A percentile compares a stretch with the other conserved stretches of the same genome.
Conservation (phyloP, 2,329 filamentous ascomycete species). For the Raffaelea arxii region DNA sequence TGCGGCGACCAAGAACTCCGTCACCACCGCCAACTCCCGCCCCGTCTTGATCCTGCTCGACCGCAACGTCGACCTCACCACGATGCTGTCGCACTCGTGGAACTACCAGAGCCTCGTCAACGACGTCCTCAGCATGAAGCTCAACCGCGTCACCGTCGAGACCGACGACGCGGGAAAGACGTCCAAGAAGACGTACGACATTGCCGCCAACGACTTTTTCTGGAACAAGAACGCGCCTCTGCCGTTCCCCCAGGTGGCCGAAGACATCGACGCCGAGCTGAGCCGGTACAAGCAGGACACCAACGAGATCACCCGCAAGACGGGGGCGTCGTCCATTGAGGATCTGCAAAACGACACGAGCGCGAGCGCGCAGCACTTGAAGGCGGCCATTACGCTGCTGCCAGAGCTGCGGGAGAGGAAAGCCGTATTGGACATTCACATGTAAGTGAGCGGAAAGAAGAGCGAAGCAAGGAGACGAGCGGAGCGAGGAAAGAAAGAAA, state of each 20-base stretch:
- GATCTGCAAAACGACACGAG: conserved; percentile 85
- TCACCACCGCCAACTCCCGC: conserved; percentile 59
- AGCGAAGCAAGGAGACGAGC: not conserved
- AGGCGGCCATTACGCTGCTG: conserved; percentile 85
- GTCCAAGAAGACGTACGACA: conserved; percentile 83
- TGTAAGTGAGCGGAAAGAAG: conserved; percentile 34
- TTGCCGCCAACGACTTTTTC: conserved; percentile 88
- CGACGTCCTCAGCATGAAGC: conserved; percentile 43
- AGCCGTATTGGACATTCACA: conserved; percentile 91
- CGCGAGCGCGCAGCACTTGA: conserved; percentile 85
- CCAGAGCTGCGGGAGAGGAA: conserved; percentile 91
- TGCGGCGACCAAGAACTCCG: conserved; percentile 51
- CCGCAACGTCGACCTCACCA: conserved; percentile 88
- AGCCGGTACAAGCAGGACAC: conserved; percentile 94
- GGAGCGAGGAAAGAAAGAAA: no score
- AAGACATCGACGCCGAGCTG: conserved; percentile 84
- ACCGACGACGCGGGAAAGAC: conserved; percentile 66
- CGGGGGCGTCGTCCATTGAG: conserved; percentile 83
- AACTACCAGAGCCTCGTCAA: conserved; percentile 75
- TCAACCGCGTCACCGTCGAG: conserved; percentile 87
- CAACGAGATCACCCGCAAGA: conserved; percentile 88
- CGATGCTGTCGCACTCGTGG: conserved; percentile 94
- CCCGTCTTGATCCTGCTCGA: conserved; percentile 91
- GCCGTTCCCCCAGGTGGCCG: conserved; percentile 91
- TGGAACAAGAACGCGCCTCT: conserved; percentile 87